Evolutionary conservation across 1,139 yeast genomes (phyloP), one percentile per base, ranked within the genome.

Genomic region (Kodamaea sp.): DNA sequence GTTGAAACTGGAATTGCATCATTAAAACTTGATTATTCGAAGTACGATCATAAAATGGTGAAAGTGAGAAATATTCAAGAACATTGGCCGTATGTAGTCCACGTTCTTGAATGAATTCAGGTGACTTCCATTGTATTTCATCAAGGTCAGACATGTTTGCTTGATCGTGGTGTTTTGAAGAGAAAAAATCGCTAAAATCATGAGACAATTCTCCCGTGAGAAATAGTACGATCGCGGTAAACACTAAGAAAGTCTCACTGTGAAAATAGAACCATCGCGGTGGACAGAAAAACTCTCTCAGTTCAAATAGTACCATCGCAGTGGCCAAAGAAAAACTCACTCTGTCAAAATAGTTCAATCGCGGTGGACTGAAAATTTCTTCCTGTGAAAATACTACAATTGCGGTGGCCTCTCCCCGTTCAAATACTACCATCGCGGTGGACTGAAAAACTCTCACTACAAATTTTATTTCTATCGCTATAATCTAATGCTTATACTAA

Each of bases 121-220:
- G 98, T 6, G 94, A 84, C 49, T 90, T 80, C 98, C 98, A 92
- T 60, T 90, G 97, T 37, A 92, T 74, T 57, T 92, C 97, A 57
- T 90, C 97, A 35, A 88, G 66, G 37, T 60, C 67, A 8, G 52
- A 25, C 49, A 48, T 47, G 10, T 3, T 26, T 26, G 28, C 4
- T 26, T 9, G 4, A 10, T 2, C 10, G 27, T n/a, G 4, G 10
- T 26, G 4, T 3, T 26, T 26, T 9, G n/a, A n/a, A 25, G 10
- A 9, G 28, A 26, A 15, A n/a, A n/a, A 31, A 9, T 6, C 6
- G 22, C 24, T 8, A 15, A 25, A n/a, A n/a, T n/a, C n/a, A n/a
- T 25, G 27, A 25, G 27, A 25, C 27, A 8, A 3, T 15, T 15
- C 20, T 15, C 20, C 20, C 8, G 9, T 29, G 10, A n/a, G 11